Percentiles rank a stretch among this genome's conserved stretches.
Conservation (phyloP, 129 eudicot genomes). For the Scalesia atractyloides region DNA sequence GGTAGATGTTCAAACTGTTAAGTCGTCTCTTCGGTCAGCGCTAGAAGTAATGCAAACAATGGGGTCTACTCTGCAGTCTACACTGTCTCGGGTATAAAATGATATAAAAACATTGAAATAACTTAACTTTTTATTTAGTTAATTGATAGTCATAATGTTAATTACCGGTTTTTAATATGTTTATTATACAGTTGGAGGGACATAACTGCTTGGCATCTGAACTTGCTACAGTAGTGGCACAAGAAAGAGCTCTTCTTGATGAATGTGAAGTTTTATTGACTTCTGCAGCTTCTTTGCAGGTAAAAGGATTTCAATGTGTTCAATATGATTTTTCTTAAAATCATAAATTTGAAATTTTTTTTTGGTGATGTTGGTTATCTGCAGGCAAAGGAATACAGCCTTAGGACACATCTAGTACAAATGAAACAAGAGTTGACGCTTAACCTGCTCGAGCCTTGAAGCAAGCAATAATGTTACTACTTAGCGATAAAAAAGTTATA, state of each 20-base stretch:
- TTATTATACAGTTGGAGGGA: slow-evolving; percentile 59
- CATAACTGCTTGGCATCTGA: slow-evolving; percentile 60
- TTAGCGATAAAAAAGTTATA: slow-evolving; percentile 11
- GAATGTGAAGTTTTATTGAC: slow-evolving; percentile 75
- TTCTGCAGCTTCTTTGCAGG: slow-evolving; percentile 72
- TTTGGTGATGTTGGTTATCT: neutral
- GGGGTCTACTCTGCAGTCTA: slow-evolving; percentile 59
- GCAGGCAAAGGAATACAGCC: slow-evolving; percentile 86
- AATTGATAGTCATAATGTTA: slow-evolving; percentile 7
- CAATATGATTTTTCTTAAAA: neutral
- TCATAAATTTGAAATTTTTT: neutral
- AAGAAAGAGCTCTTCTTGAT: slow-evolving; percentile 84
- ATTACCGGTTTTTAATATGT: neutral
- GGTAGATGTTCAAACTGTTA: slow-evolving; percentile 59
- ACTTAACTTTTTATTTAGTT: neutral
- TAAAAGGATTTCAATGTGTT: slow-evolving; percentile 16
- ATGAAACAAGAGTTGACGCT: slow-evolving; percentile 43
- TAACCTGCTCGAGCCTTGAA: slow-evolving; percentile 17
- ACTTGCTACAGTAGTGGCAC: slow-evolving; percentile 77
- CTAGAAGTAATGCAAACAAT: slow-evolving; percentile 73
- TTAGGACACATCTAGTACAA: slow-evolving; percentile 75
- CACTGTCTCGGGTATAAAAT: slow-evolving; percentile 57
- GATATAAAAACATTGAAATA: neutral
- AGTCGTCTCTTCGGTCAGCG: slow-evolving; percentile 78
- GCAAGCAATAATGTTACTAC: slow-evolving; percentile 8